Evolutionary conservation across 345 rosid genomes (phyloP).

Genomic region (Dipteronia dyeriana): DNA sequence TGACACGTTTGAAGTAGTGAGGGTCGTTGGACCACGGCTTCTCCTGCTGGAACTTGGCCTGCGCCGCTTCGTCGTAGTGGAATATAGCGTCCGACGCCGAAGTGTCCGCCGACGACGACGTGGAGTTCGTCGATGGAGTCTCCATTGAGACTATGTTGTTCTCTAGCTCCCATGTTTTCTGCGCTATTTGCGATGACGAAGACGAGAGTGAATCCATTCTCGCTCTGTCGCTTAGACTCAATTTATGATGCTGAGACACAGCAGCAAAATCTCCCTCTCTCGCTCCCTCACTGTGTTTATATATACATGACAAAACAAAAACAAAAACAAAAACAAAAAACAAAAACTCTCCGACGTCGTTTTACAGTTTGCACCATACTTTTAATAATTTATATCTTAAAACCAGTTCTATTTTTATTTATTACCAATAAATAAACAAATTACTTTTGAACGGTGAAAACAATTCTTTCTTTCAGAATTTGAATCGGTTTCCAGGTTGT

Average conservation of each 20-base stretch:
- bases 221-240: neutral
- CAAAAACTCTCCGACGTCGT: too few relatives aligned
- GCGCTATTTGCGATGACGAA: conserved; percentile 58
- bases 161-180: conserved; percentile 98
- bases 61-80: conserved; percentile 73
- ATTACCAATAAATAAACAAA: too few relatives aligned
- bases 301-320: too few relatives aligned
- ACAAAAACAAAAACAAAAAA: too few relatives aligned
- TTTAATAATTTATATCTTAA: too few relatives aligned
- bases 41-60: conserved; percentile 74
- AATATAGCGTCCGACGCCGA: conserved; percentile 72
- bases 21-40: conserved; percentile 95
- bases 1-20: conserved; percentile 95
- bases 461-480: too few relatives aligned
- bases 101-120: conserved; percentile 21
- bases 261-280: neutral
- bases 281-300: too few relatives aligned
- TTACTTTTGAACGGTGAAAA: too few relatives aligned
- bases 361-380: too few relatives aligned
- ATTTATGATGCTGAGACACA: neutral
- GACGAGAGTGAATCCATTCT: conserved; percentile 47
- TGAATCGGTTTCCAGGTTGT: too few relatives aligned
- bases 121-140: conserved; percentile 29
- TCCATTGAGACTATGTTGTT: conserved; percentile 76
- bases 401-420: too few relatives aligned